Evolutionary conservation across 2,329 filamentous ascomycete genomes (phyloP).

Genomic region (Rugonectria rugulosa): DNA sequence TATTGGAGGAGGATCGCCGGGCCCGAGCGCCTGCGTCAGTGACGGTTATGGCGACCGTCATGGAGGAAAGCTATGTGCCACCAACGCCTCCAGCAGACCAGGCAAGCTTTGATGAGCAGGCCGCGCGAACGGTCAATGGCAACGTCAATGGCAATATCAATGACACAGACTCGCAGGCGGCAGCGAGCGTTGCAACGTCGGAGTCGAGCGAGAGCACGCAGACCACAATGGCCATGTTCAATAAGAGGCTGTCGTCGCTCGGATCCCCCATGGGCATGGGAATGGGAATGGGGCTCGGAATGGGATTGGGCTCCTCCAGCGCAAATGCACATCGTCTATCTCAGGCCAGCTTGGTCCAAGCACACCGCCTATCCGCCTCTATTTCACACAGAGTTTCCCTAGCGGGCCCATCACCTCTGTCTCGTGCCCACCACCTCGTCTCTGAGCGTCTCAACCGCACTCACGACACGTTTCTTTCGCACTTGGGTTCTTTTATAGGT

Average conservation of each 20-base stretch:
- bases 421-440: constrained; percentile 75
- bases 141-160: no score
- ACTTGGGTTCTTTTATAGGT: constrained; percentile 92
- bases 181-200: constrained; percentile 44
- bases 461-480: constrained; percentile 89
- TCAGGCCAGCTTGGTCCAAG: constrained; percentile 46
- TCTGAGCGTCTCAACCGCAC: constrained; percentile 81
- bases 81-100: constrained; percentile 70
- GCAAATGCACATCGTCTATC: constrained; percentile 46
- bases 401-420: constrained; percentile 69
- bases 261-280: constrained; percentile 45
- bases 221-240: constrained; percentile 45
- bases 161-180: constrained; percentile 52
- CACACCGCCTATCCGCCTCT: constrained; percentile 59
- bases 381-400: constrained; percentile 80
- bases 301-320: no score
- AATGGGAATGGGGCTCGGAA: no score
- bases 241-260: constrained; percentile 57
- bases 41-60: constrained; percentile 66
- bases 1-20: constrained; percentile 73
- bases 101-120: constrained; percentile 54
- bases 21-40: constrained; percentile 60
- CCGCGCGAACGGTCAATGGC: constrained; percentile 39
- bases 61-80: constrained; percentile 65
- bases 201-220: constrained; percentile 48